A percentile compares a stretch with the other conserved stretches of the same genome.
Evolutionary conservation across 768 basidiomycete genomes (phyloP).

Genomic region (Tephrocybe sp.): DNA sequence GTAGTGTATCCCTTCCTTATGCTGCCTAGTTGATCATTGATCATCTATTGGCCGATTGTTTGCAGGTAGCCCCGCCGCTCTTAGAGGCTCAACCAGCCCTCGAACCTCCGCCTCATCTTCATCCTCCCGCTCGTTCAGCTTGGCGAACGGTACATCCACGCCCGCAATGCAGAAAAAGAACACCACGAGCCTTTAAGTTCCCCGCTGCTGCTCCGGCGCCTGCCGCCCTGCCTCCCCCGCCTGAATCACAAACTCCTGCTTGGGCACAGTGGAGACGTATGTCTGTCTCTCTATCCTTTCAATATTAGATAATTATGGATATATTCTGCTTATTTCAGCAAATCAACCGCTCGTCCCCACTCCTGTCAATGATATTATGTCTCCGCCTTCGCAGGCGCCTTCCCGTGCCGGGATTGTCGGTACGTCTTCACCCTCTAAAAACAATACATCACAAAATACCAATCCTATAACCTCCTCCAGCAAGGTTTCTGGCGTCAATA

Average conservation of each 20-base stretch:
- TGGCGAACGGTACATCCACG: constrained; percentile 77
- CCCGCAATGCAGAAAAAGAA: constrained; percentile 42
- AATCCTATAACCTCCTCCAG: constrained; percentile 89
- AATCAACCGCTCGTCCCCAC: constrained; percentile 15
- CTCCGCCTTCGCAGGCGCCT: constrained; percentile 3
- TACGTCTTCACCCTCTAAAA: neutral
- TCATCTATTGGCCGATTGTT: constrained; percentile 15
- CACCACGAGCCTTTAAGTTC: neutral
- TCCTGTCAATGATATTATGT: constrained; percentile 8
- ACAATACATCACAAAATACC: constrained; percentile 74
- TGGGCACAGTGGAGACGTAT: constrained; percentile 57
- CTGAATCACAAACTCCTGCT: constrained; percentile 59
- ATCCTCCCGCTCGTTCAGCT: constrained; percentile 53
- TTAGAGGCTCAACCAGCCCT: constrained; percentile 40
- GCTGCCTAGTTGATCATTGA: no score
- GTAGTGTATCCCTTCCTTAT: constrained; percentile 7
- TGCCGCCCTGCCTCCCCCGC: no score
- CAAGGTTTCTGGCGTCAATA: constrained; percentile 91
- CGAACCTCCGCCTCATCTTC: constrained; percentile 43
- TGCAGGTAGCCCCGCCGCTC: constrained; percentile 36
- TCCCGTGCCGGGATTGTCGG: constrained; percentile 7
- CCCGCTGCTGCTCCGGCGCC: constrained; percentile 39
- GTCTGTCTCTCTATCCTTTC: no score
- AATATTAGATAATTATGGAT: no score
- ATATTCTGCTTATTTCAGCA: no score